Evolutionary conservation across 2,329 filamentous ascomycete genomes (phyloP).

Genomic region (Penicillium thymicola): DNA sequence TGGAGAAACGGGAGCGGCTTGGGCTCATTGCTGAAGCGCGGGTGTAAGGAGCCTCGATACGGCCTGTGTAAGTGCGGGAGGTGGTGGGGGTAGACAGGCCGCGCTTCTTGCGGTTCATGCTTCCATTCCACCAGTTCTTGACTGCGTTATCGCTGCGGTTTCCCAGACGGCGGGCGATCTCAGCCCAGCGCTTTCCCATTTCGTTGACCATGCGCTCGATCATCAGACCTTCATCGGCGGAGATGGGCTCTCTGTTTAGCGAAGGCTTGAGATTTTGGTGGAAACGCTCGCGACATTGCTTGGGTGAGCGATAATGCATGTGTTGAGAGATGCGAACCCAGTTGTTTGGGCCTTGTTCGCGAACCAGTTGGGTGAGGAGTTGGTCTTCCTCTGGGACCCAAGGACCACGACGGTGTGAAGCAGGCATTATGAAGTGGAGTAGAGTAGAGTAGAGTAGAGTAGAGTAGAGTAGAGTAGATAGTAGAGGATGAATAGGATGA

Average conservation of each 20-base stretch:
- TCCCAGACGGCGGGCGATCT: conserved; percentile 77
- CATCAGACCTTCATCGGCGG: conserved; percentile 63
- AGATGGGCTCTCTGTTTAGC: conserved; percentile 71
- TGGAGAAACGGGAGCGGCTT: conserved; percentile 28
- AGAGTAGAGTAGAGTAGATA: not conserved
- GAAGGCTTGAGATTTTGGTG: conserved; percentile 86
- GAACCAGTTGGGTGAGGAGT: conserved; percentile 67
- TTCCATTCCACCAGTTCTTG: conserved; percentile 98
- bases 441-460: not conserved
- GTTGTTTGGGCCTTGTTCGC: conserved; percentile 71
- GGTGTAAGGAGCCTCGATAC: conserved; percentile 40
- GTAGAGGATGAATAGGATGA: not conserved
- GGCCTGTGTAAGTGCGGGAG: conserved; percentile 36
- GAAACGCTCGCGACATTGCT: conserved; percentile 92
- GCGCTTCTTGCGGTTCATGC: conserved; percentile 73
- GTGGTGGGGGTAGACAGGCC: conserved; percentile 36
- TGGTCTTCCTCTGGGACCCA: conserved; percentile 78
- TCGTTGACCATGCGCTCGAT: conserved; percentile 75
- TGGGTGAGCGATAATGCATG: conserved; percentile 76
- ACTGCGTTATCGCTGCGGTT: conserved; percentile 92
- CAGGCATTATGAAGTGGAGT: conserved; percentile 36
- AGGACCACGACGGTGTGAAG: conserved; percentile 68
- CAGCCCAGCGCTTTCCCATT: conserved; percentile 86
- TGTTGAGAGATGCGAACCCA: conserved; percentile 83
- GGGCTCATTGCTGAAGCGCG: conserved; percentile 33